These are phyloP conservation scores for Beauveria sp. DNA, from an alignment of 2,329 filamentous ascomycete genomes.

Conservation along the genomic window DNA sequence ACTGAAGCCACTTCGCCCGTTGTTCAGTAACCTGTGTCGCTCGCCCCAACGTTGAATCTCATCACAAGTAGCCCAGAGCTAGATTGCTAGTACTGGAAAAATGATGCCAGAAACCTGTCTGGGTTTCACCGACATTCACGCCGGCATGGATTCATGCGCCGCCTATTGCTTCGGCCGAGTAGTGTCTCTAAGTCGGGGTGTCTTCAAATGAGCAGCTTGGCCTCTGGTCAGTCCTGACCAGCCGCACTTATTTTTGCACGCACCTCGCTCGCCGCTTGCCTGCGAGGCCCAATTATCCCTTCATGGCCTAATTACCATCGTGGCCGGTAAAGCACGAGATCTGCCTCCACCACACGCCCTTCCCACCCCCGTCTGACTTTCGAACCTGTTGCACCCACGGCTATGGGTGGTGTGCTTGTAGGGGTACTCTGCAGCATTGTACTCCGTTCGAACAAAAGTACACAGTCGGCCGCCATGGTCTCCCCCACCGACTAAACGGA, in stretches of 20 bases:
- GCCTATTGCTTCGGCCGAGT: neutral
- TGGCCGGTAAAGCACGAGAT: constrained; percentile 12
- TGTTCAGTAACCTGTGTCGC: neutral
- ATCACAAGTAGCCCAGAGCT: neutral
- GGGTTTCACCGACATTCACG: constrained; percentile 1
- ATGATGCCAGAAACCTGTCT: neutral
- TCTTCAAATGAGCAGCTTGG: neutral
- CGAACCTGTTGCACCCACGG: neutral
- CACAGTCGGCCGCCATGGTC: constrained; percentile 1
- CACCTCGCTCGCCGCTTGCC: neutral
- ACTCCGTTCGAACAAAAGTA: constrained; percentile 9
- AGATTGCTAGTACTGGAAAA: neutral
- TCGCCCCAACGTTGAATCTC: constrained; percentile 1
- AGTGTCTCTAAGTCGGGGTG: neutral
- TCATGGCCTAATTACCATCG: constrained; percentile 11
- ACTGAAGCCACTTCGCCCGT: constrained; percentile 3
- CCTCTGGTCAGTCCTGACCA: neutral
- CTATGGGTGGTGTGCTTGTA: constrained; percentile 1
- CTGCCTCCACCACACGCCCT: constrained; percentile 7
- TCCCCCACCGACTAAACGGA: constrained; percentile 9
- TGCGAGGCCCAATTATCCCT: neutral
- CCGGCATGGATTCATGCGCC: neutral
- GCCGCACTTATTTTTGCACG: neutral
- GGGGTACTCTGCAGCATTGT: constrained; percentile 6
- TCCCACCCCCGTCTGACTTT: constrained; percentile 9